Base-by-base conservation (phyloP, 2,329 filamentous ascomycete species). In the Xylaria sp. region DNA sequence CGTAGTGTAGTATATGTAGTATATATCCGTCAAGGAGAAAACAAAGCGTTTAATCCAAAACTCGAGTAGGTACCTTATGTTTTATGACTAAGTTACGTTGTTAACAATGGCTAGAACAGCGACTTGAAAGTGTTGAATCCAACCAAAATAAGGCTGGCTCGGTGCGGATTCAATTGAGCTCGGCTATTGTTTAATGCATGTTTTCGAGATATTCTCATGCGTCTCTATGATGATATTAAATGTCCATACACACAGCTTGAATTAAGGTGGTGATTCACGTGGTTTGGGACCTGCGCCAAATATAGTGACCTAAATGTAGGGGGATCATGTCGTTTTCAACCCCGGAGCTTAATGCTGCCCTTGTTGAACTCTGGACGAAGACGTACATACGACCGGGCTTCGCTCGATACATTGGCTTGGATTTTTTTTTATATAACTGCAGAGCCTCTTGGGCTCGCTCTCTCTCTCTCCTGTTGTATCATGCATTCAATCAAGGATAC, bases 371-470 rank as follows among this genome's bases (percentile, higher is more conserved):
- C 13, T 36, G 20, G 36, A 47, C 44, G 15, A 44, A 20, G 33
- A 47, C 27, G n/a, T n/a, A 27, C 38, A n/a, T 15, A 60, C 20
- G 44, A 59, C 44, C 44, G 22, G 56, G 44, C 57, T 31, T 51
- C 17, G 20, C 58, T 51, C 15, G 45, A n/a, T n/a, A n/a, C n/a
- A n/a, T n/a, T n/a, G n/a, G n/a, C n/a, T n/a, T n/a, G n/a, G n/a
- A n/a, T n/a, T n/a, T n/a, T n/a, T n/a, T n/a, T n/a, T n/a, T n/a
- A n/a, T n/a, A n/a, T n/a, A n/a, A n/a, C n/a, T n/a, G n/a, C n/a
- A n/a, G n/a, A n/a, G n/a, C n/a, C n/a, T n/a, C n/a, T n/a, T n/a
- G n/a, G n/a, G n/a, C n/a, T n/a, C n/a, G n/a, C n/a, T n/a, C n/a
- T n/a, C n/a, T 39, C 36, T 49, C 15, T 36, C 11, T 17, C 20